phyloP scores from a whole-genome alignment of 2,329 filamentous ascomycete species.

The Aphanoascus verrucosus region DNA sequence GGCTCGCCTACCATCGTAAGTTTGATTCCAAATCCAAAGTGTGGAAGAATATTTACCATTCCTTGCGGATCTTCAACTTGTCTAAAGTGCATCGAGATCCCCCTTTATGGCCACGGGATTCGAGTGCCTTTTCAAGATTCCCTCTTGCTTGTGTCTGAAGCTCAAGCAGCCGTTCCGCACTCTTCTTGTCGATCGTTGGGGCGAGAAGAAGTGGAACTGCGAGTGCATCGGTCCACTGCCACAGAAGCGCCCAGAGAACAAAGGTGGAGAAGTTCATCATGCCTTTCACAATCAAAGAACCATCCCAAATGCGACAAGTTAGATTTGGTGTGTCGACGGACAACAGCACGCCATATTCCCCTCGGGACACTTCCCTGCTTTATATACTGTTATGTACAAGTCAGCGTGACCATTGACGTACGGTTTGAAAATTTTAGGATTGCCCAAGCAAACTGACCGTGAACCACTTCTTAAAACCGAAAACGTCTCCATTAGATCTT shows the following conservation, averaged over 20 bases:
- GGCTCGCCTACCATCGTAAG: constrained; percentile 12
- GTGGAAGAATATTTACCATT: constrained; percentile 10
- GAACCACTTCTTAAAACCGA: not conserved
- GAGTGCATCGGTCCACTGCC: not conserved
- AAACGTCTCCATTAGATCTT: too few relatives aligned
- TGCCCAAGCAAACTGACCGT: not conserved
- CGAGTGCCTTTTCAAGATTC: constrained; percentile 10
- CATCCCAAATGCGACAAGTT: not conserved
- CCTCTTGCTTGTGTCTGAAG: constrained; percentile 11
- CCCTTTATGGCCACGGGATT: not conserved
- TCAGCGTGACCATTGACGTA: not conserved
- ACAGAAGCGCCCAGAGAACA: not conserved
- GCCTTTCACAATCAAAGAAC: not conserved
- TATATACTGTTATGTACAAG: not conserved
- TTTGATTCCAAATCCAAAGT: not conserved
- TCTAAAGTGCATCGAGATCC: constrained; percentile 6
- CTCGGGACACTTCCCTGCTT: not conserved
- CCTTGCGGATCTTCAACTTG: constrained; percentile 13
- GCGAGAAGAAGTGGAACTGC: constrained; percentile 1
- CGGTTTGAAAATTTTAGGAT: not conserved
- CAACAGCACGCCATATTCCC: not conserved
- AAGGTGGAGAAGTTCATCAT: not conserved
- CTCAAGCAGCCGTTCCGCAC: constrained; percentile 9
- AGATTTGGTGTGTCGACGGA: too few relatives aligned
- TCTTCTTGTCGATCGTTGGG: constrained; percentile 4